Evolutionary conservation across 352 stramenopile species (phyloP), one percentile per base, ranked within the genome.

Genomic region (Hyaloperonospora arabidopsidis): DNA sequence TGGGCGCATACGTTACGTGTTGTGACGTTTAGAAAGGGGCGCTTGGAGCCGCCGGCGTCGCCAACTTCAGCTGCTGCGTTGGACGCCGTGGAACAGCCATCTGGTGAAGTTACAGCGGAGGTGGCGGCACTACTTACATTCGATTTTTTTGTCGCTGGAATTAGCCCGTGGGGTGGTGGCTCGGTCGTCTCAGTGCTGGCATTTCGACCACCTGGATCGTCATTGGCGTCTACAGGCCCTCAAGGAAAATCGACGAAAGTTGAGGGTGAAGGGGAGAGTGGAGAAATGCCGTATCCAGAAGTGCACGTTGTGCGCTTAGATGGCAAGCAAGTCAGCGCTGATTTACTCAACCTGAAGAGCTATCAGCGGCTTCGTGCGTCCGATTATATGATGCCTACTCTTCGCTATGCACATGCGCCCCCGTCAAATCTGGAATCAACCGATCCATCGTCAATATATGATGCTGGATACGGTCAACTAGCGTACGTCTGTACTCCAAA

Each of bases 231-330:
- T 8, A 43, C 51, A 19, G 52, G 61, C 2, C 43, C 50, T 15
- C 56, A 60, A 45, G 62, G 54, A 21, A 74, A 68, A 14, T 74
- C 60, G 17, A 65, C 66, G 12, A 72, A 67, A 49, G 68, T 89
- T 23, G 75, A 86, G 61, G 82, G 82, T 1, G 82, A 92, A 71
- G 82, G 77, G 0, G 78, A 88, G 23, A 70, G 63, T 0, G 75
- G 62, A 0, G 78, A 88, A 53, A 88, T 88, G 63, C 79, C 83
- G 13, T 88, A 86, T 48, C 83, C 83, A 29, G 83, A 93, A 47
- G 68, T 93, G 21, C 83, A 93, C 46, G 79, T 98, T 22, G 90
- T 95, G 1, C 86, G 94, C 22, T 52, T 95, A 0, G 63, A 92
- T 52, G 93, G 93, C 2, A 87, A 86, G 22, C 68, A 85, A 53